Evolutionary conservation across 208 protist genomes (phyloP).

Genomic region (Acanthamoeba royreba): DNA sequence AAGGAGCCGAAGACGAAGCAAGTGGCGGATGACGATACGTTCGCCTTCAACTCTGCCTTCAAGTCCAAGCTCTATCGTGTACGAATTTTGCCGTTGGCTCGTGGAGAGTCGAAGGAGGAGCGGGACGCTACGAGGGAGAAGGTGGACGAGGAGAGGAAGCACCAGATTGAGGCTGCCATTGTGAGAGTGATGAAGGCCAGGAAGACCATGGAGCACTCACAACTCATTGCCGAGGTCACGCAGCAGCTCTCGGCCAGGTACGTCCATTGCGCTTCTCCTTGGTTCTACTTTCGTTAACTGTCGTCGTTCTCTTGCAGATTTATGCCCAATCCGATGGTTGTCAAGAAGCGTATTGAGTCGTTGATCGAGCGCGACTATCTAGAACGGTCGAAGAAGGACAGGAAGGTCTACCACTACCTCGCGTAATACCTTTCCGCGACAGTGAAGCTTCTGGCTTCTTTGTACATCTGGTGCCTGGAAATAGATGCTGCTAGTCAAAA

Average conservation of each 20-base stretch:
- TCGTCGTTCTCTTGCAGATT: slow-evolving; percentile 52
- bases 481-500: too few species aligned
- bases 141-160: slow-evolving; percentile 84
- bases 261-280: slow-evolving; percentile 74
- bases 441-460: neutral
- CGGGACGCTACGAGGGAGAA: slow-evolving; percentile 72
- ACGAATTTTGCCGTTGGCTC: slow-evolving; percentile 62
- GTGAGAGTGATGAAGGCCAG: slow-evolving; percentile 88
- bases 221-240: slow-evolving; percentile 79
- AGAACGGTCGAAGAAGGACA: slow-evolving; percentile 13
- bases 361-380: slow-evolving; percentile 83
- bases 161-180: slow-evolving; percentile 84
- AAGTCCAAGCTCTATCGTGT: slow-evolving; percentile 64
- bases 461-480: too few species aligned
- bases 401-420: slow-evolving; percentile 38
- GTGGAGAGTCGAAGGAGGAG: slow-evolving; percentile 74
- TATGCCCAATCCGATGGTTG: slow-evolving; percentile 77
- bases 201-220: slow-evolving; percentile 78
- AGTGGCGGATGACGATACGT: slow-evolving; percentile 71
- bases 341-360: slow-evolving; percentile 83
- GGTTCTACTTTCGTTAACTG: neutral
- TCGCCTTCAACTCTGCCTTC: slow-evolving; percentile 76
- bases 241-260: slow-evolving; percentile 75
- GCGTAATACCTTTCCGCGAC: neutral
- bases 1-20: slow-evolving; percentile 54